phyloP scores from a whole-genome alignment of 2,329 filamentous ascomycete genomes.

The Phialophora tarda region DNA sequence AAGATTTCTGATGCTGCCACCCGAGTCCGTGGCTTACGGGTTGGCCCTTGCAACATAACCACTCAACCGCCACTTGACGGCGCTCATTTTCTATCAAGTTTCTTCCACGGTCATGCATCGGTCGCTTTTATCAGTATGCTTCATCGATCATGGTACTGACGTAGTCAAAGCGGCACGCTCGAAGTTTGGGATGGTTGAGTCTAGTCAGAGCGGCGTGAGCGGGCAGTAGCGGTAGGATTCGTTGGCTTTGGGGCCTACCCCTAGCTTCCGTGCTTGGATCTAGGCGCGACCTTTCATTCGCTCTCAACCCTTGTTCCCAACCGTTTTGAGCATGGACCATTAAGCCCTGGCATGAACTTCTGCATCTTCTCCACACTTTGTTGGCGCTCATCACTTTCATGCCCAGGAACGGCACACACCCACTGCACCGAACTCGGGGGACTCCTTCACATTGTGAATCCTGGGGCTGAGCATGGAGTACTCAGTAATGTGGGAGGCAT shows the following conservation, averaged over 20 bases:
- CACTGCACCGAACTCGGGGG: too few relatives aligned
- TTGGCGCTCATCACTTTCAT: slow-evolving; percentile 11
- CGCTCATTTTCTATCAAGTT: not conserved
- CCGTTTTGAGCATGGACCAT: slow-evolving; percentile 14
- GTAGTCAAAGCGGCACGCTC: slow-evolving; percentile 10
- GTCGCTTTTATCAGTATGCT: not conserved
- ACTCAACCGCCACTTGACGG: not conserved
- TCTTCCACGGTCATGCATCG: not conserved
- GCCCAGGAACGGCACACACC: slow-evolving; percentile 17
- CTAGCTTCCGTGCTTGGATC: slow-evolving; percentile 12
- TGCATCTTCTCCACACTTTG: slow-evolving; percentile 23
- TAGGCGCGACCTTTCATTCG: slow-evolving; percentile 18
- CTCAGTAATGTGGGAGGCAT: not conserved
- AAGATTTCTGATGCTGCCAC: slow-evolving; percentile 13
- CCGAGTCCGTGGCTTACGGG: not conserved
- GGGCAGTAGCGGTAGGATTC: slow-evolving; percentile 17
- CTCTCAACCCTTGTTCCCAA: slow-evolving; percentile 8
- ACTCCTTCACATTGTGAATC: not conserved
- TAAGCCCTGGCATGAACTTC: slow-evolving; percentile 24
- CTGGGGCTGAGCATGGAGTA: slow-evolving; percentile 2
- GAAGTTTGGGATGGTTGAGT: slow-evolving; percentile 7
- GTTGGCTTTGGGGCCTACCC: slow-evolving; percentile 13
- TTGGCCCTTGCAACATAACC: not conserved
- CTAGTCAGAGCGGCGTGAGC: slow-evolving; percentile 11
- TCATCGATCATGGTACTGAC: not conserved